Evolutionary conservation across 2,329 filamentous ascomycete genomes (phyloP), one percentile per base, ranked within the genome.

Genomic region (Claviceps africana): DNA sequence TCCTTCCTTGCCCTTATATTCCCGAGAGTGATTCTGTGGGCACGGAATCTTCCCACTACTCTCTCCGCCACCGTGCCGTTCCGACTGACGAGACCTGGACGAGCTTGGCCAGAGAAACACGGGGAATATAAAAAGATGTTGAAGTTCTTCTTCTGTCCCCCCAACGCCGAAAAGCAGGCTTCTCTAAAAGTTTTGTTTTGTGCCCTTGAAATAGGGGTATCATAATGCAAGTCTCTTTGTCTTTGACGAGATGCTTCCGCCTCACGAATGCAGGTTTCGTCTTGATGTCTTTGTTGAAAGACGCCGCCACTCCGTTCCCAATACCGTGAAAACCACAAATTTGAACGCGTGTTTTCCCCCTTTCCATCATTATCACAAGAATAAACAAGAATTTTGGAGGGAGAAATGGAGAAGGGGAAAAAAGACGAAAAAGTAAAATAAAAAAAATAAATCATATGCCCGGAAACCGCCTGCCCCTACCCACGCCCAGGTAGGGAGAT

Each of bases 231-330:
- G 60, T 64, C 59, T 60, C n/a, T 61, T 21, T 45, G 19, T 61
- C 55, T 61, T 62, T 61, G 51, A 51, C 48, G 37, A 53, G 62
- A 58, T 58, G 58, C 59, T 52, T 61, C 64, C 62, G 61, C 64
- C 61, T 63, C 62, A 61, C 61, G 67, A 64, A 71, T 67, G 67
- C 65, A 67, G 62, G 57, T 65, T 64, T 65, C 61, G 58, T 46
- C 61, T 62, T 58, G 52, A 55, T 59, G 64, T 69, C 69, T 72
- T 70, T 72, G 70, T 72, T 72, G 70, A 72, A 72, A 72, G 68
- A 71, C 68, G 67, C 70, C 66, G 59, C 61, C 64, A 62, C 62
- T 65, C 57, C 61, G 59, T 62, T 57, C 65, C 62, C 62, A 67
- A 61, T 63, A 66, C 65, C 61, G 59, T 62, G 59, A 61, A 62